A percentile compares a stretch with the other conserved stretches of the same genome.
Conservation (phyloP, 2,329 filamentous ascomycete species). For the Cladosporium sp. region DNA sequence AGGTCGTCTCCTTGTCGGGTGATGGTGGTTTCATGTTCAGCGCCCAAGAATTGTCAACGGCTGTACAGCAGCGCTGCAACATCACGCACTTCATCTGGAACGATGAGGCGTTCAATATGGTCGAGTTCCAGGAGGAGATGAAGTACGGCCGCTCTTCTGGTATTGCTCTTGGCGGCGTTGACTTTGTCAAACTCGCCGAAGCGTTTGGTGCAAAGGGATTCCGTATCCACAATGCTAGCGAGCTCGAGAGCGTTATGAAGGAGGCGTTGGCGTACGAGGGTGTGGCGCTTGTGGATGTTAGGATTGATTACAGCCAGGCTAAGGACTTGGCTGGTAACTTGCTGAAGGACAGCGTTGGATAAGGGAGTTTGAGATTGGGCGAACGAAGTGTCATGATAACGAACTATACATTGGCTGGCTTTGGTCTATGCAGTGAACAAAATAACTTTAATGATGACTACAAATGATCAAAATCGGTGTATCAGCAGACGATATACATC, state of each 20-base stretch:
- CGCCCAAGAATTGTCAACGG: slow-evolving; percentile 43
- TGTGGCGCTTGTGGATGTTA: slow-evolving; percentile 44
- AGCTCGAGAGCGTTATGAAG: slow-evolving; percentile 42
- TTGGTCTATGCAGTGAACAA: background rate
- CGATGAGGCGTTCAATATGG: slow-evolving; percentile 49
- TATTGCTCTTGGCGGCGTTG: slow-evolving; percentile 44
- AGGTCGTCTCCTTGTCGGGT: slow-evolving; percentile 44
- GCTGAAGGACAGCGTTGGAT: slow-evolving; percentile 33
- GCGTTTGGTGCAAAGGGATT: slow-evolving; percentile 46
- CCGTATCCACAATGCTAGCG: slow-evolving; percentile 35
- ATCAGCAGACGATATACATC: no score
- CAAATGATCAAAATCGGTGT: no score
- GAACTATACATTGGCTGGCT: background rate
- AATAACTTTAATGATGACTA: background rate
- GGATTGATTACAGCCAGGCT: slow-evolving; percentile 44
- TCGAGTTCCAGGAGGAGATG: slow-evolving; percentile 49
- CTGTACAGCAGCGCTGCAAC: slow-evolving; percentile 45
- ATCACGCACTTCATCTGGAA: slow-evolving; percentile 52
- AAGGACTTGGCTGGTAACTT: slow-evolving; percentile 40
- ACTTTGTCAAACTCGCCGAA: slow-evolving; percentile 47
- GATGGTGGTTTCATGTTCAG: slow-evolving; percentile 51
- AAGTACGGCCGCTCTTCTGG: slow-evolving; percentile 46
- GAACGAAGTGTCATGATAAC: background rate
- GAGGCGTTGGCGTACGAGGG: slow-evolving; percentile 42
- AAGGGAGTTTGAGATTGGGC: background rate